Percentiles rank a stretch among this genome's conserved stretches.
Evolutionary conservation across 257 asterid species (phyloP).

Genomic region (Schizonepeta tenuifolia): DNA sequence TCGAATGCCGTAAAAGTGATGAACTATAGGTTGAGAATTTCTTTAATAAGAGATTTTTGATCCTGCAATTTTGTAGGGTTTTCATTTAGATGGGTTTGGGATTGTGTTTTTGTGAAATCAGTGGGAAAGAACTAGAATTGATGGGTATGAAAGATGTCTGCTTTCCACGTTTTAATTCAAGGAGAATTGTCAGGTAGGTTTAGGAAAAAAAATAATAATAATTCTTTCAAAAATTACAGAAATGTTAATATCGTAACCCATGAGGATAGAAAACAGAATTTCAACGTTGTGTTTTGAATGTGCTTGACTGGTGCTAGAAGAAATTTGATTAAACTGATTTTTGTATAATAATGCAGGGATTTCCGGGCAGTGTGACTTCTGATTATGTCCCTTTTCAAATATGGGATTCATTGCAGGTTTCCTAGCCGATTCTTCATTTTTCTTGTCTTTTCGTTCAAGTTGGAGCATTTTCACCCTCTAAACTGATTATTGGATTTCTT

Average conservation of each 20-base stretch:
- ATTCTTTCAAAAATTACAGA: too few species aligned
- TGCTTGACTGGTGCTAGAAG: slow-evolving; percentile 12
- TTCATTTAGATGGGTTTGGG: not conserved
- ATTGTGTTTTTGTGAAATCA: too few species aligned
- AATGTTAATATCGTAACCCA: not conserved
- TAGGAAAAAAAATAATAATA: too few species aligned
- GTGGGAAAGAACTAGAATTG: slow-evolving; percentile 6
- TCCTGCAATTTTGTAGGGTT: slow-evolving; percentile 9
- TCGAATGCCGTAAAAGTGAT: not conserved
- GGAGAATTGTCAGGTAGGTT: slow-evolving; percentile 2
- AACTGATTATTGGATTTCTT: slow-evolving; percentile 22
- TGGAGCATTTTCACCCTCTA: slow-evolving; percentile 10
- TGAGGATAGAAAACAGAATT: slow-evolving; percentile 2
- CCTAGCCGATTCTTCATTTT: slow-evolving; percentile 2
- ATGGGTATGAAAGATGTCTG: slow-evolving; percentile 7
- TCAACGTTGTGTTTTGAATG: not conserved
- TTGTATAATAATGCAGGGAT: slow-evolving; percentile 64
- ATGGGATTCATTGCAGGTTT: slow-evolving; percentile 98
- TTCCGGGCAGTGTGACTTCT: slow-evolving; percentile 89
- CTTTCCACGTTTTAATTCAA: slow-evolving; percentile 18
- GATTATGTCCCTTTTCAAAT: slow-evolving; percentile 86
- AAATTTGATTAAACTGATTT: slow-evolving; percentile 20
- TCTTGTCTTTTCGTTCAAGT: slow-evolving; percentile 10
- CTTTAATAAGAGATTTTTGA: not conserved
- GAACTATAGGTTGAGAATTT: not conserved